These are phyloP conservation scores for Isabelozyma rhagii DNA, from an alignment of 805 yeast species.

Conservation along the genomic window DNA sequence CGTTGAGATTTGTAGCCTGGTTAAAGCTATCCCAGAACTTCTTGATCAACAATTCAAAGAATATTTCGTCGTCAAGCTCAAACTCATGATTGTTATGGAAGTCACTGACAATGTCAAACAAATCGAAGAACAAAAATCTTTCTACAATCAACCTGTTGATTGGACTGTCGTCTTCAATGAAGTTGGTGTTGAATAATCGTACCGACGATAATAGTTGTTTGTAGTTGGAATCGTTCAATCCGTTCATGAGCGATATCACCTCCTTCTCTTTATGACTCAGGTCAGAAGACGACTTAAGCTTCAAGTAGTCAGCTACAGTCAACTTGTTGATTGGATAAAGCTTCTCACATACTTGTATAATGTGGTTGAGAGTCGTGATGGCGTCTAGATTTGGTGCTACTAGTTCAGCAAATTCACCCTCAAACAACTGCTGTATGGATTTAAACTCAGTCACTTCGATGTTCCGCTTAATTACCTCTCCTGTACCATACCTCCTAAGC, in stretches of 20 bases:
- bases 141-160: conserved; percentile 24
- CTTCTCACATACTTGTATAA: conserved; percentile 26
- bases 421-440: neutral
- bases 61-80: conserved; percentile 4
- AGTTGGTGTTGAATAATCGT: conserved; percentile 16
- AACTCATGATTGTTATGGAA: conserved; percentile 7
- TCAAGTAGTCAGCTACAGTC: conserved; percentile 27
- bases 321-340: conserved; percentile 33
- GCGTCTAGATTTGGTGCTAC: conserved; percentile 15
- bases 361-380: conserved; percentile 13
- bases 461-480: neutral
- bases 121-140: conserved; percentile 23
- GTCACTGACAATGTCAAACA: conserved; percentile 20
- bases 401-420: conserved; percentile 1
- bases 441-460: neutral
- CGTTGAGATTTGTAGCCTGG: conserved; percentile 29
- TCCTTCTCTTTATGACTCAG: conserved; percentile 20
- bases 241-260: conserved; percentile 19
- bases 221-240: conserved; percentile 20
- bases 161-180: conserved; percentile 11
- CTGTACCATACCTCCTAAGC: neutral
- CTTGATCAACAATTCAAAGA: conserved; percentile 14
- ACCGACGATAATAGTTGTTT: conserved; percentile 15
- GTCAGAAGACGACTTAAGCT: conserved; percentile 16
- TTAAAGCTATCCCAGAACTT: conserved; percentile 35